Evolutionary conservation across 352 stramenopile genomes (phyloP).

Genomic region (Phytophthora brassicae): DNA sequence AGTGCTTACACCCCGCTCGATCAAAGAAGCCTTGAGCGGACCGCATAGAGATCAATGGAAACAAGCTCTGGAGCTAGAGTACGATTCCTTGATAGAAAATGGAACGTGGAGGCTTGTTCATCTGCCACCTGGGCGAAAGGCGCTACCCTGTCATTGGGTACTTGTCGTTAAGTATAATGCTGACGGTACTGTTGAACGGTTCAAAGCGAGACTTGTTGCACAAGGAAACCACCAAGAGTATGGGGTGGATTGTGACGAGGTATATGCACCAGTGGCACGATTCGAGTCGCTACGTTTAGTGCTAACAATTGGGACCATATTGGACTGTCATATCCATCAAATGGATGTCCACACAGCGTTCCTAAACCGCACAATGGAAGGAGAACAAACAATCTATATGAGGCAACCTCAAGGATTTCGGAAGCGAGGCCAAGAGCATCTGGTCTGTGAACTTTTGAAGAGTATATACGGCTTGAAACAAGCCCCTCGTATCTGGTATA

Average conservation of each 20-base stretch:
- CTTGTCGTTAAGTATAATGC: constrained; percentile 5
- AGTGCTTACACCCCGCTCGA: background rate
- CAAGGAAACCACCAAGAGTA: constrained; percentile 16
- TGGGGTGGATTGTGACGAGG: background rate
- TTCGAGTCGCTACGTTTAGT: constrained; percentile 5
- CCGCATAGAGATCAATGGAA: constrained; percentile 1
- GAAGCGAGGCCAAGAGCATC: too few species aligned
- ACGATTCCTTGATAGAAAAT: constrained; percentile 3
- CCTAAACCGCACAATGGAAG: too few species aligned
- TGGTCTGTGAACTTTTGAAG: too few species aligned
- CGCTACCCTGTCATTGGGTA: constrained; percentile 1
- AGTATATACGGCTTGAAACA: too few species aligned
- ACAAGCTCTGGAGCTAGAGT: background rate
- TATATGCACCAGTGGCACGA: constrained; percentile 6
- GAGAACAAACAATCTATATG: too few species aligned
- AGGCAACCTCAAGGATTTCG: too few species aligned
- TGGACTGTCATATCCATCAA: constrained; percentile 16
- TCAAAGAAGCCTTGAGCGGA: background rate
- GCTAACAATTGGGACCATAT: constrained; percentile 7
- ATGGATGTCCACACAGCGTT: background rate
- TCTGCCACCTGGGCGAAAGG: background rate
- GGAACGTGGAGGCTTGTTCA: background rate
- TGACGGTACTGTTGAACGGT: constrained; percentile 3
- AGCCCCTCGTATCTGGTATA: too few species aligned
- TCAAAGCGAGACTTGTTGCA: constrained; percentile 2